These are phyloP conservation scores for Cadophora malorum DNA, from an alignment of 2,329 filamentous ascomycete genomes.

Conservation along the genomic window DNA sequence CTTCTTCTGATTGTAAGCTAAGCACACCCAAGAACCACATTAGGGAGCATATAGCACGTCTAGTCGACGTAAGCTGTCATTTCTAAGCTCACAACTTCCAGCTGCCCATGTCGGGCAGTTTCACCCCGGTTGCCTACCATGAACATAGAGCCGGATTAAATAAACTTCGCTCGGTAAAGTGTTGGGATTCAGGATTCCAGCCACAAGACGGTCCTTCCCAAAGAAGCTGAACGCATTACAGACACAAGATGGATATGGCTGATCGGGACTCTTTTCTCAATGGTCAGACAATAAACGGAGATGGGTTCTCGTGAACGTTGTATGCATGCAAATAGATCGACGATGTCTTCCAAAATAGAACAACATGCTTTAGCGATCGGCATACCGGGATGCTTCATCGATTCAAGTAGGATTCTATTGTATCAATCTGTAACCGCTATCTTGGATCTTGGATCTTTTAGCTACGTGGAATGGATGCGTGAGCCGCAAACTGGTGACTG, in stretches of 20 bases:
- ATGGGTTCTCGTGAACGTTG: conserved; percentile 1
- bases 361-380: background rate
- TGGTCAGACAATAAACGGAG: background rate
- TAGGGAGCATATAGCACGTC: background rate
- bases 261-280: background rate
- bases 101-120: background rate
- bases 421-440: background rate
- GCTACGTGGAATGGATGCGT: background rate
- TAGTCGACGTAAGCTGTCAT: background rate
- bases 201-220: background rate
- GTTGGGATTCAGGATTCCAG: conserved; percentile 18
- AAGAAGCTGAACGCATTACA: background rate
- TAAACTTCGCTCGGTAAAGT: background rate
- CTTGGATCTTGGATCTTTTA: conserved; percentile 12
- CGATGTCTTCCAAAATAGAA: conserved; percentile 14
- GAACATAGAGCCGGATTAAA: background rate
- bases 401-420: background rate
- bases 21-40: background rate
- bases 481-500: conserved; percentile 1
- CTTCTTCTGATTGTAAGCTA: background rate
- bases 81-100: background rate
- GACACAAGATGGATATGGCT: background rate
- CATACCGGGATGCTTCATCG: background rate
- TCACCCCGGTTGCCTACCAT: background rate
- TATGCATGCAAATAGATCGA: background rate